Base-by-base conservation (phyloP, 176 grass and related monocot genomes). In the Oryza meyeriana region DNA sequence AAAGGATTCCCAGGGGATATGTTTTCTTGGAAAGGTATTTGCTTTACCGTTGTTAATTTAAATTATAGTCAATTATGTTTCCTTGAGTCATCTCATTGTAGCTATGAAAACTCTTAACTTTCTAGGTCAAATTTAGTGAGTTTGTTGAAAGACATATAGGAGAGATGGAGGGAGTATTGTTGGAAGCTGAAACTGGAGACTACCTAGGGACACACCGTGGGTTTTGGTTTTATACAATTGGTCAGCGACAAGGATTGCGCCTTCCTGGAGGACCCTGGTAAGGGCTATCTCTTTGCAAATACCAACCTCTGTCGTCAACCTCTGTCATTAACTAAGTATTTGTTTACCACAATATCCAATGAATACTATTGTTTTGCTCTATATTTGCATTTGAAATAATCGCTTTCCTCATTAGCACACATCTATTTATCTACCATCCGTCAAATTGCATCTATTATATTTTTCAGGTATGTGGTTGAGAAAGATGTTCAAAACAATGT, bases 151-250 rank as follows among this genome's bases (percentile, higher is more conserved):
- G 77, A 74, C 93, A 94, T 69, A 92, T 99, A 70, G 93, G 96
- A 64, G 93, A 99, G 78, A 87, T 84, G 85, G 91, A 95, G 32
- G 96, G 96, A 57, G 38, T 92, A 79, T 72, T 99, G 39, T 40
- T 99, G 62, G 96, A 99, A 81, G 96, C 96, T 67, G 96, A 99
- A 63, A 95, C 96, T 27, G 96, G 96, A 75, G 89, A 94, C 90
- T 95, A 95, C 87, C 78, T 99, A 85, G 93, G 96, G 87, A 92
- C 74, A 17, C 96, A 95, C 39, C 72, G 41, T 48, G 96, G 91
- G 16, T 95, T 99, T 90, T 99, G 96, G 96, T 99, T 99, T 74
- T 99, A 99, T 73, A 95, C 91, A 52, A 95, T 94, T 83, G 96
- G 96, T 90, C 96, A 95, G 40, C 74, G 89, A 35, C 96, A 99